Conservation (phyloP, 2,329 filamentous ascomycete genomes). For the Rasamsonia emersonii region DNA sequence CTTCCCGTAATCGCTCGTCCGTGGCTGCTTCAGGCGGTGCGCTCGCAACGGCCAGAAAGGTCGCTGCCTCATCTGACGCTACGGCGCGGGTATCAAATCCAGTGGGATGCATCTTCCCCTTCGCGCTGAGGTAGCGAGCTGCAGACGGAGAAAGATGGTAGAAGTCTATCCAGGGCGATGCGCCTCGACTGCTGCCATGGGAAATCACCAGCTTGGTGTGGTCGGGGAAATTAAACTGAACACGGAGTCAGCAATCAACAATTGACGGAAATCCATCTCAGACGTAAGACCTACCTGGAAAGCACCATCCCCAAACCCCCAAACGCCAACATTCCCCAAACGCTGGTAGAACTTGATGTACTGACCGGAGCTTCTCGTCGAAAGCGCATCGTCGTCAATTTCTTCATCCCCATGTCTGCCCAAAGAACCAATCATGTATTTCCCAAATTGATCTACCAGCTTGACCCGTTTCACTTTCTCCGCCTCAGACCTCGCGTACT, state of each 20-base stretch:
- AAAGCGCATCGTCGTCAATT: slow-evolving; percentile 18
- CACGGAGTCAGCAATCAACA: slow-evolving; percentile 2
- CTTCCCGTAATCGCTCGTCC: slow-evolving; percentile 32
- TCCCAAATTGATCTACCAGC: slow-evolving; percentile 42
- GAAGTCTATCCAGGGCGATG: slow-evolving; percentile 38
- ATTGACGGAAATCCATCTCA: neutral
- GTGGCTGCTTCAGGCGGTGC: slow-evolving; percentile 23
- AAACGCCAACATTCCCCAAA: slow-evolving; percentile 45
- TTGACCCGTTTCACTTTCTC: slow-evolving; percentile 42
- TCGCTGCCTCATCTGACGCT: slow-evolving; percentile 32
- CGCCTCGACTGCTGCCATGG: slow-evolving; percentile 27
- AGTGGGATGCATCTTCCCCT: slow-evolving; percentile 35
- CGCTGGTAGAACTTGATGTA: slow-evolving; percentile 45
- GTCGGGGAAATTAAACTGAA: slow-evolving; percentile 43
- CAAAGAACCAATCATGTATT: slow-evolving; percentile 44
- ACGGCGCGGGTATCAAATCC: slow-evolving; percentile 35
- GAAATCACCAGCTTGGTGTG: slow-evolving; percentile 44
- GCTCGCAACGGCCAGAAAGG: slow-evolving; percentile 32
- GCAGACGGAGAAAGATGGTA: slow-evolving; percentile 41
- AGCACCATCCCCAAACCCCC: slow-evolving; percentile 42
- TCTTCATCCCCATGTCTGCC: slow-evolving; percentile 33
- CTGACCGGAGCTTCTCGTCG: slow-evolving; percentile 20
- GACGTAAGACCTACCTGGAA: slow-evolving; percentile 29
- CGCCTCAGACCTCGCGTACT: slow-evolving; percentile 30
- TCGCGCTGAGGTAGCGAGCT: slow-evolving; percentile 33